Conservation (phyloP, 257 asterid genomes). For the Ophiorrhiza pumila region DNA sequence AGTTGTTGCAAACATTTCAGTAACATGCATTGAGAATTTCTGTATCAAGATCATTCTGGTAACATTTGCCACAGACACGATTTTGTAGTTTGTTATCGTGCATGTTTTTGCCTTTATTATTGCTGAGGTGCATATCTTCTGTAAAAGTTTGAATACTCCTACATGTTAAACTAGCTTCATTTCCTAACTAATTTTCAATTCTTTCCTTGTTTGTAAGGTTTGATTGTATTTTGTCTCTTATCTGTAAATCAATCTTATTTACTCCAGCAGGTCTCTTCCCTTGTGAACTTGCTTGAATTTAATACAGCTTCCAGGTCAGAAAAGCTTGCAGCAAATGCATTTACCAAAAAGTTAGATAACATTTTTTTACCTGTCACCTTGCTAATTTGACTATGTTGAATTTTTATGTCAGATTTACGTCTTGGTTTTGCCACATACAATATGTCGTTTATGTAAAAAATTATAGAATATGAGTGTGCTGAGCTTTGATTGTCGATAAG, state of each 20-base stretch:
- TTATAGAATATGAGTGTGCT: neutral
- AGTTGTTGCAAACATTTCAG: neutral
- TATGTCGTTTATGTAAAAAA: neutral
- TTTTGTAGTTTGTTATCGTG: no score
- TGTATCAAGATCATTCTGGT: neutral
- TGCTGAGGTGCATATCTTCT: neutral
- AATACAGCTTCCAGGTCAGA: slow-evolving; percentile 30
- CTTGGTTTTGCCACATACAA: neutral
- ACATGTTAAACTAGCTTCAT: neutral
- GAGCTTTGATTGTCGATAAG: no score
- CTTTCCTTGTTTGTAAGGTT: neutral
- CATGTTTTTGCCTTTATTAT: no score
- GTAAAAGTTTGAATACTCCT: neutral
- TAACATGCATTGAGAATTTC: neutral
- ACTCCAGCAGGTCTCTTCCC: slow-evolving; percentile 31
- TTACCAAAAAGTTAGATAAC: slow-evolving; percentile 59
- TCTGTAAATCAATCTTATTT: slow-evolving; percentile 12
- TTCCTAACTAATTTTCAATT: neutral
- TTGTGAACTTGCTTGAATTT: slow-evolving; percentile 33
- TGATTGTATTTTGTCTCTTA: slow-evolving; percentile 3
- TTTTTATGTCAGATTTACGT: neutral
- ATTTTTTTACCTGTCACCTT: slow-evolving; percentile 16
- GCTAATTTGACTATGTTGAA: neutral
- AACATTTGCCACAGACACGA: neutral
- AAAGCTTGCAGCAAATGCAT: slow-evolving; percentile 53